phyloP scores from a whole-genome alignment of 371 early-diverging fungal genomes.

The Enteropsectra breve region DNA sequence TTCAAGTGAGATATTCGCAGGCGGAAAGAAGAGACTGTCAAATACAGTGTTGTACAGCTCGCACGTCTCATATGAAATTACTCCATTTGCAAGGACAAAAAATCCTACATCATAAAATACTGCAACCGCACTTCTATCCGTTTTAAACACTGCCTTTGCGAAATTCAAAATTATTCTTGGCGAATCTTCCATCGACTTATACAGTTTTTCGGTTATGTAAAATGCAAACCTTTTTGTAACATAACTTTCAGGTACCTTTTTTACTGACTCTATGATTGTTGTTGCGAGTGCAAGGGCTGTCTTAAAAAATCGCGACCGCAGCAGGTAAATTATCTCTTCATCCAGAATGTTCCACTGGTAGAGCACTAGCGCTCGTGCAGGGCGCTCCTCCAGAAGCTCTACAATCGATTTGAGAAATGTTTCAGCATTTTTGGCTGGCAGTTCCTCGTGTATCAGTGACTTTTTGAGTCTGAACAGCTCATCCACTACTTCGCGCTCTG shows the following conservation, averaged over 20 bases:
- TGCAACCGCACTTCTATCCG: background rate
- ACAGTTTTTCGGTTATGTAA: constrained; percentile 17
- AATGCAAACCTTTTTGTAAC: constrained; percentile 23
- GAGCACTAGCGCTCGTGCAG: background rate
- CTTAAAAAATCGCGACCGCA: background rate
- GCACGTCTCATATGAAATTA: constrained; percentile 16
- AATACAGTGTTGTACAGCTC: constrained; percentile 35
- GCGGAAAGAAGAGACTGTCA: background rate
- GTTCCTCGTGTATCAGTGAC: background rate
- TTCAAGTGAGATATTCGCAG: background rate
- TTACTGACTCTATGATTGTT: background rate
- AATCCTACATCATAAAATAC: constrained; percentile 32
- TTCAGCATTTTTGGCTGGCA: background rate
- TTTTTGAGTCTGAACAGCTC: background rate
- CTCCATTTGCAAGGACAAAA: constrained; percentile 31
- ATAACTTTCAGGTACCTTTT: constrained; percentile 3
- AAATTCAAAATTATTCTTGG: constrained; percentile 3
- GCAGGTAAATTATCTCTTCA: background rate
- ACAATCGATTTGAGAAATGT: background rate
- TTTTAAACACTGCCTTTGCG: background rate
- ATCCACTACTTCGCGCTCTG: background rate
- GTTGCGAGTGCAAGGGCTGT: background rate
- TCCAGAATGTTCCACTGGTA: background rate
- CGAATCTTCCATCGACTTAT: background rate
- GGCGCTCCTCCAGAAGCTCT: background rate